These are phyloP conservation scores for Corallochytrium limacisporum DNA, from an alignment of 78 protist genomes.

Conservation along the genomic window DNA sequence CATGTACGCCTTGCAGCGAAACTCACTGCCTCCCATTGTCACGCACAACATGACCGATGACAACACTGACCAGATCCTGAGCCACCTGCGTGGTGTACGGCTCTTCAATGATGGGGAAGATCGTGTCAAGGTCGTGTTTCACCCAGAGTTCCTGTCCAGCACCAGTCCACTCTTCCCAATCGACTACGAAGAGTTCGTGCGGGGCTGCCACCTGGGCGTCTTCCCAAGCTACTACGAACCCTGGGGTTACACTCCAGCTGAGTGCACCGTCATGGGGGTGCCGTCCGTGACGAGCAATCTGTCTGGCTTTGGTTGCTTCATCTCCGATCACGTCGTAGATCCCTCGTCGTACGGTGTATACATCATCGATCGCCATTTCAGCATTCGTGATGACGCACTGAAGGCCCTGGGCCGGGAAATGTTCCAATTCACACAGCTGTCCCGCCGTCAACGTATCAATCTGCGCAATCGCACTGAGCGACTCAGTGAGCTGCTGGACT, in stretches of 20 bases:
- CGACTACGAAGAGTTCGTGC: slow-evolving; percentile 60
- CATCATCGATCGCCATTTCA: slow-evolving; percentile 50
- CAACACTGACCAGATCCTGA: slow-evolving; percentile 1
- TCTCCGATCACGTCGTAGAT: slow-evolving; percentile 14
- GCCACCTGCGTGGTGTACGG: neutral
- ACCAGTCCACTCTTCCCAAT: slow-evolving; percentile 55
- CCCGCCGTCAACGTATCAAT: slow-evolving; percentile 31
- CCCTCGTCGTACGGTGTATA: slow-evolving; percentile 23
- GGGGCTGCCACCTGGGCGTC: slow-evolving; percentile 66
- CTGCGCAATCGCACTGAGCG: slow-evolving; percentile 68
- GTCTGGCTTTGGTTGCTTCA: slow-evolving; percentile 59
- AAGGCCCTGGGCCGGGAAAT: neutral
- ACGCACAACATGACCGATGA: slow-evolving; percentile 67
- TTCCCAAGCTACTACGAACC: slow-evolving; percentile 73
- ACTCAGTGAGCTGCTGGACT: slow-evolving; percentile 6
- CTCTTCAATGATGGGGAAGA: slow-evolving; percentile 38
- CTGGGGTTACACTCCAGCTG: slow-evolving; percentile 49
- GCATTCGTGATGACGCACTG: slow-evolving; percentile 16
- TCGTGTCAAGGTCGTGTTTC: slow-evolving; percentile 65
- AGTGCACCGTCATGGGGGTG: slow-evolving; percentile 62
- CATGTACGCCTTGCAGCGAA: slow-evolving; percentile 16
- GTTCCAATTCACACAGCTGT: slow-evolving; percentile 23
- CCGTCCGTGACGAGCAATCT: slow-evolving; percentile 62
- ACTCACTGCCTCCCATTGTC: slow-evolving; percentile 50
- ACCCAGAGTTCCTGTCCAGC: slow-evolving; percentile 62